These are phyloP conservation scores for Thecaphora thlaspeos DNA, from an alignment of 1,284 basidiomycete genomes.

Conservation along the genomic window DNA sequence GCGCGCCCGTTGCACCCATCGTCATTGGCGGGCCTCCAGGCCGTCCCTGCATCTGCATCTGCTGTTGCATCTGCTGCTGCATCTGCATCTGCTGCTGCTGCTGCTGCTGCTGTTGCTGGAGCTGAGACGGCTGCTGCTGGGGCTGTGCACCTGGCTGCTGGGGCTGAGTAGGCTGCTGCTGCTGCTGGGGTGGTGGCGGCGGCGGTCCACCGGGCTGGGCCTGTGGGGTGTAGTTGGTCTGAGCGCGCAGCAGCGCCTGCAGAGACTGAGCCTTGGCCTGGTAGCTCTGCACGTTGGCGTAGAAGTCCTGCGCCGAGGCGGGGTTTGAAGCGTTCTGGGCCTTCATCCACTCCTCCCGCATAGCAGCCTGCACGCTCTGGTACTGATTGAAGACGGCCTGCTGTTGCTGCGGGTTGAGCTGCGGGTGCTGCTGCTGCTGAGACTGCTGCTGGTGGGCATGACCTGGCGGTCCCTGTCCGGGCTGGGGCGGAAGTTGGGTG, in stretches of 20 bases:
- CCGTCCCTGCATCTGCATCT: conserved; percentile 2
- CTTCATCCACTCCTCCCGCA: conserved; percentile 50
- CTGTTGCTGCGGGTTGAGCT: conserved; percentile 48
- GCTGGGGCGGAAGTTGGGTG: neutral
- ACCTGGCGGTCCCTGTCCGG: conserved; percentile 12
- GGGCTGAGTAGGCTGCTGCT: no score
- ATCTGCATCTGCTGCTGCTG: conserved; percentile 10
- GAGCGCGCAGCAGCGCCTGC: conserved; percentile 37
- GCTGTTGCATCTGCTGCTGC: conserved; percentile 6
- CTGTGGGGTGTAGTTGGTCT: conserved; percentile 17
- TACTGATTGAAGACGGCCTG: conserved; percentile 49
- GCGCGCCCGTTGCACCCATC: neutral
- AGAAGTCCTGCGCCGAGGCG: conserved; percentile 43
- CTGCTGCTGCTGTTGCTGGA: neutral
- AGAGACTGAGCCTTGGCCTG: conserved; percentile 45
- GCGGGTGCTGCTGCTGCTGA: conserved; percentile 32
- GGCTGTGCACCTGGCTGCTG: neutral
- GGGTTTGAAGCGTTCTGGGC: conserved; percentile 46
- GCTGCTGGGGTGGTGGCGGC: no score
- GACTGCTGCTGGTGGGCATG: conserved; percentile 17
- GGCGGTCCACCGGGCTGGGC: no score
- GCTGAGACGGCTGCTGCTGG: conserved; percentile 10
- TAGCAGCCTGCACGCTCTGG: conserved; percentile 42
- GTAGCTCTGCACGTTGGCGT: conserved; percentile 44
- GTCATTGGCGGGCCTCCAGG: neutral